These are phyloP conservation scores for Mycena leptocephala DNA, from an alignment of 768 basidiomycete genomes.

Conservation along the genomic window DNA sequence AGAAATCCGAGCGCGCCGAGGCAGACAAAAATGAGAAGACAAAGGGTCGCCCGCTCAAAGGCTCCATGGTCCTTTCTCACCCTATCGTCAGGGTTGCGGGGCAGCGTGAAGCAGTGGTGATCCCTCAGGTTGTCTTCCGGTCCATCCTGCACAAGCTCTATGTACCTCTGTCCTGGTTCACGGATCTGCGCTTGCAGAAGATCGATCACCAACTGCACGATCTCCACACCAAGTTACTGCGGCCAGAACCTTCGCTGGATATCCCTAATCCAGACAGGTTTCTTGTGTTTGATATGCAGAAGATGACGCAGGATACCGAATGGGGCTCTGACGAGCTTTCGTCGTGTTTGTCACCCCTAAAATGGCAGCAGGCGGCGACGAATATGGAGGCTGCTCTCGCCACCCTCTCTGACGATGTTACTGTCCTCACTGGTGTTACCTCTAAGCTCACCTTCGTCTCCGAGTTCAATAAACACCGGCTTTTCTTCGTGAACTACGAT, in stretches of 20 bases:
- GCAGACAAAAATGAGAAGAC: background rate
- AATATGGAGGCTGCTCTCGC: background rate
- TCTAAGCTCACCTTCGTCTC: background rate
- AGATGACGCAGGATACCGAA: background rate
- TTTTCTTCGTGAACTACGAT: constrained; percentile 18
- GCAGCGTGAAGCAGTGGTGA: background rate
- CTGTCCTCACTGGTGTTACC: background rate
- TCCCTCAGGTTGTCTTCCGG: background rate
- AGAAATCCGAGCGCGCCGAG: background rate
- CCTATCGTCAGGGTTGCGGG: background rate
- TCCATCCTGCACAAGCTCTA: constrained; percentile 12
- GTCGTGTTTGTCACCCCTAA: background rate
- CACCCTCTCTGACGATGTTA: background rate
- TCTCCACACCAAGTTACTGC: background rate
- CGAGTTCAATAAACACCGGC: background rate
- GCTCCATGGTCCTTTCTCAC: constrained; percentile 13
- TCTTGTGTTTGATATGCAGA: background rate
- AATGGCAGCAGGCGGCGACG: background rate
- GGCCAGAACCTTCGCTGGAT: background rate
- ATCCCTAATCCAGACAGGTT: constrained; percentile 11
- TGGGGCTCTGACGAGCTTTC: constrained; percentile 2
- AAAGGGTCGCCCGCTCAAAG: background rate
- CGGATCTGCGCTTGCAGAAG: background rate
- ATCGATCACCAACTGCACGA: constrained; percentile 12
- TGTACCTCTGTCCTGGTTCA: constrained; percentile 14